Percentiles rank a stretch among this genome's conserved stretches.
These are phyloP conservation scores for Coelastrella sp. DNA, from an alignment of 139 green algal genomes.

Conservation along the genomic window DNA sequence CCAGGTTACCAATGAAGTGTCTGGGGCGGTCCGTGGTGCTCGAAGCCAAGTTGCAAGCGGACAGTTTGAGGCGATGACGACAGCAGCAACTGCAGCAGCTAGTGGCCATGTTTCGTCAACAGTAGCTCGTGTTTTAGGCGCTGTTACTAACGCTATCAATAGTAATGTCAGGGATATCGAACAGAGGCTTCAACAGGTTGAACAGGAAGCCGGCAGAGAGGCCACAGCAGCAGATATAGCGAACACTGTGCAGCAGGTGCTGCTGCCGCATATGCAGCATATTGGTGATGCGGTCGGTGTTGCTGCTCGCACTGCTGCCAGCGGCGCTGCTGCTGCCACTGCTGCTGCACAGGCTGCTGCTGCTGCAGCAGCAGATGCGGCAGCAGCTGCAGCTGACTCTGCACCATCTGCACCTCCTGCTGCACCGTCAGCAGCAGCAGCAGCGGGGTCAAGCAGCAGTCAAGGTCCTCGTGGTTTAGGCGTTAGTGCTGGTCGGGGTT, in stretches of 20 bases:
- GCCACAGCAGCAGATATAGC: slow-evolving; percentile 32
- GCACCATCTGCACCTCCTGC: slow-evolving; percentile 17
- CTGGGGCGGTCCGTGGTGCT: slow-evolving; percentile 16
- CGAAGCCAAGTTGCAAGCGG: neutral
- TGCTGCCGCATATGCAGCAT: slow-evolving; percentile 34
- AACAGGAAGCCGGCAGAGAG: slow-evolving; percentile 17
- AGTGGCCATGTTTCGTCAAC: neutral
- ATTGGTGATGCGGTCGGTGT: neutral
- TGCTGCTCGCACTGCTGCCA: slow-evolving; percentile 35
- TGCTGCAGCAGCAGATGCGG: neutral
- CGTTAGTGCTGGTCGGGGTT: slow-evolving; percentile 36
- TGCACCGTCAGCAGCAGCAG: slow-evolving; percentile 8
- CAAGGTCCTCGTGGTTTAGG: slow-evolving; percentile 42
- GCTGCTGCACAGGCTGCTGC: slow-evolving; percentile 8
- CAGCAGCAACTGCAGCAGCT: slow-evolving; percentile 19
- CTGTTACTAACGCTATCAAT: slow-evolving; percentile 18
- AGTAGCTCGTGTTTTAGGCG: slow-evolving; percentile 20
- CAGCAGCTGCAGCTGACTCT: slow-evolving; percentile 7
- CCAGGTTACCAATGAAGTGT: slow-evolving; percentile 1
- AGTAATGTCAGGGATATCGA: slow-evolving; percentile 30
- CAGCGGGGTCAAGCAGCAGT: slow-evolving; percentile 33
- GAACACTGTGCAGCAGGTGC: slow-evolving; percentile 29
- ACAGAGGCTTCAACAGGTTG: slow-evolving; percentile 38
- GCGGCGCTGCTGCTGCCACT: neutral
- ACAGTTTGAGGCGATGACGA: slow-evolving; percentile 9